phyloP scores from a whole-genome alignment of 1,139 yeast species.

The Candida labiduridarum region DNA sequence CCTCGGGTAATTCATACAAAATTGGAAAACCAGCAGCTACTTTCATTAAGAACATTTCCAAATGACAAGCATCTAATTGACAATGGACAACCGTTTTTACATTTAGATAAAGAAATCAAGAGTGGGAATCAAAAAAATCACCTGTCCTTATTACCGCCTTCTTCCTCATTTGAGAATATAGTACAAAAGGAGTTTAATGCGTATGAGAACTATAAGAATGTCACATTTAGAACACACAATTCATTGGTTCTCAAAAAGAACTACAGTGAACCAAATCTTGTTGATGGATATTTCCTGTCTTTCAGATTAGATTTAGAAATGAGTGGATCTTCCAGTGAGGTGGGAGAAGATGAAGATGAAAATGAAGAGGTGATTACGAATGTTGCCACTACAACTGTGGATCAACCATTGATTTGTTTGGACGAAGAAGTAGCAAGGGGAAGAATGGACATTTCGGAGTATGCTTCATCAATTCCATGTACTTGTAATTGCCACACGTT shows the following conservation, averaged over 20 bases:
- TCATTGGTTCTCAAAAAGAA: not conserved
- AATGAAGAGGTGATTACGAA: not conserved
- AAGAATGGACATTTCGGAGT: constrained; percentile 1
- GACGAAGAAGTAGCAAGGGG: not conserved
- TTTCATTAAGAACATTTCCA: constrained; percentile 41
- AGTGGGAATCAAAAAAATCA: not conserved
- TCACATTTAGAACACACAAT: constrained; percentile 1
- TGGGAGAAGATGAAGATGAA: not conserved
- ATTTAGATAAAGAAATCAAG: constrained; percentile 7
- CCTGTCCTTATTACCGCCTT: not conserved
- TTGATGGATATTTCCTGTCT: constrained; percentile 9
- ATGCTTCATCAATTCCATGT: constrained; percentile 6
- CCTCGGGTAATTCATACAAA: constrained; percentile 43
- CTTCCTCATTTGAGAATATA: constrained; percentile 4
- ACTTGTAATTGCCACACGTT: constrained; percentile 10
- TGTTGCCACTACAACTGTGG: not conserved
- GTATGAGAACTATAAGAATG: constrained; percentile 2
- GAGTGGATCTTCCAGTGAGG: not conserved
- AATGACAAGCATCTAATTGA: constrained; percentile 24
- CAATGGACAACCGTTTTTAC: constrained; percentile 1
- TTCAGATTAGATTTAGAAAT: constrained; percentile 8
- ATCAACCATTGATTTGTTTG: constrained; percentile 1
- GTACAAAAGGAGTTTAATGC: constrained; percentile 4
- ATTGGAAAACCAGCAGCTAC: constrained; percentile 37
- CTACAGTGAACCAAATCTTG: constrained; percentile 7